These are phyloP conservation scores for Rhazya stricta DNA, from an alignment of 257 asterid genomes.

Conservation along the genomic window DNA sequence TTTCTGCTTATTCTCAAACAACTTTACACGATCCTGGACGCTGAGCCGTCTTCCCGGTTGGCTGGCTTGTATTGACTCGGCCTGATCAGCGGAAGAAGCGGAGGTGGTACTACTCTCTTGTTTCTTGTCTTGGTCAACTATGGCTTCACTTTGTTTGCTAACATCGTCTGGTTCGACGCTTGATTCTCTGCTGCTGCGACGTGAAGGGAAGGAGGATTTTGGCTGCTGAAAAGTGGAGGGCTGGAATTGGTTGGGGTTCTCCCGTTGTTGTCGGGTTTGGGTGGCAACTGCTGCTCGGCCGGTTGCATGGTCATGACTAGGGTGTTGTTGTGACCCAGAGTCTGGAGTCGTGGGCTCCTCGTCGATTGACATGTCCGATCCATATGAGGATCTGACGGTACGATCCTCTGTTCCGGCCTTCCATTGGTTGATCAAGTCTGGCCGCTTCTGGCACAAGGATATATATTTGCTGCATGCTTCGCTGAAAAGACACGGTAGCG, in stretches of 20 bases:
- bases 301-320: conserved; percentile 14
- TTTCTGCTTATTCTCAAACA: conserved; percentile 90
- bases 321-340: conserved; percentile 20
- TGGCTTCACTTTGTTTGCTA: conserved; percentile 11
- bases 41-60: conserved; percentile 70
- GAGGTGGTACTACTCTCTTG: conserved; percentile 9
- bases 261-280: conserved; percentile 12
- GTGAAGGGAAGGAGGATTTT: conserved; percentile 11
- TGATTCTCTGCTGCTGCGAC: conserved; percentile 23
- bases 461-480: conserved; percentile 78
- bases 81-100: conserved; percentile 20
- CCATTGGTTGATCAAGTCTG: conserved; percentile 50
- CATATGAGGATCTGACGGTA: conserved; percentile 52
- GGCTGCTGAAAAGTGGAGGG: conserved; percentile 11
- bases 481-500: conserved; percentile 28
- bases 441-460: conserved; percentile 56
- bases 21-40: conserved; percentile 79
- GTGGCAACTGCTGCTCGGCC: conserved; percentile 20
- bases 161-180: conserved; percentile 26
- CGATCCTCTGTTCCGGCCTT: conserved; percentile 39
- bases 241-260: conserved; percentile 10
- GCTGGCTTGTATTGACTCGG: conserved; percentile 35
- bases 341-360: conserved; percentile 39
- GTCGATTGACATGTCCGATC: conserved; percentile 48
- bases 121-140: conserved; percentile 17